Evolutionary conservation across 768 basidiomycete species (phyloP), one percentile per base, ranked within the genome.

Genomic region (Pleurotus tuoliensis): DNA sequence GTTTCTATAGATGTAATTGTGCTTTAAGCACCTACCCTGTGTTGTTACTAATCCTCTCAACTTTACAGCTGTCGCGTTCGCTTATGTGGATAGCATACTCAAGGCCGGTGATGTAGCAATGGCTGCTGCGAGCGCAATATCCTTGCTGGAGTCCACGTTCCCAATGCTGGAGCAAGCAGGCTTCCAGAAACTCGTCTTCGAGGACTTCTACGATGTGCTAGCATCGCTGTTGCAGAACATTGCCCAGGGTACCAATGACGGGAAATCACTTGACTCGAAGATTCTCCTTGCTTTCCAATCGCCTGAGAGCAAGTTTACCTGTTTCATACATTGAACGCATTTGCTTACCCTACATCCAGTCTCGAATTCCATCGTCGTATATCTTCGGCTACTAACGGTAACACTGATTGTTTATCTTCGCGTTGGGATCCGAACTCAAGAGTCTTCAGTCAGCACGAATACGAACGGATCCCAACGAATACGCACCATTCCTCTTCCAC

Each of bases 1-100:
- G 94, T 67, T 96, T 95, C 70, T 97, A 95, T 69, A 79, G 94
- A 78, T 87, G 91, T 91, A 67, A 77, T 56, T 39, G 18, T 20
- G 62, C 56, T 62, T 59, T 61, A 57, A 61, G 57, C 50, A 25
- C 24, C 24, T 25, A 25, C 24, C 5, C 24, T 25, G 22, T 24
- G 24, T 25, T 25, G 24, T 25, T 25, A 25, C 24, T 25, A 4
- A 25, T 25, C 5, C 24, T 4, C 24, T 5, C 5, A 4, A 25
- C 24, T 11, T 11, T 59, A 15, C 67, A 92, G 93, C 93, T 9
- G 76, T 94, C 50, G 90, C 84, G 5, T 92, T 92, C 62, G 84
- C 91, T 5, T 93, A 89, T 66, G 72, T 95, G 30, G 83, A 91
- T 48, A 78, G 82, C n/a, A 76, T 95, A 25, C 64, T 92, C 20